Conservation (phyloP, 2,329 filamentous ascomycete genomes). For the Lachnellula suecica region DNA sequence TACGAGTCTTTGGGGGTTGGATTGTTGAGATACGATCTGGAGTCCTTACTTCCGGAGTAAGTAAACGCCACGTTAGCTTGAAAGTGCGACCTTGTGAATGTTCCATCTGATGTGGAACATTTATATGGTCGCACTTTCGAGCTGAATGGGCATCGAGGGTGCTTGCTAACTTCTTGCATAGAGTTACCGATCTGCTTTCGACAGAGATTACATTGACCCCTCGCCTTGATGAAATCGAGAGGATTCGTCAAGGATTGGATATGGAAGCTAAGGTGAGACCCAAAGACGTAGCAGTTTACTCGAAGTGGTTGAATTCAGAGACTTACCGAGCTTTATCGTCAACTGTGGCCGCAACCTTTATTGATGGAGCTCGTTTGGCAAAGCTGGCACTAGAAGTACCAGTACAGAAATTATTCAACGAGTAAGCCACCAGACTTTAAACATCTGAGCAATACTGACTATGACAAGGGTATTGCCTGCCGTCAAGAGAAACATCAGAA, state of each 20-base stretch:
- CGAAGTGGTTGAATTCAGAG: conserved; percentile 9
- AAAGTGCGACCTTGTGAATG: not conserved
- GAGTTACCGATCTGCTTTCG: not conserved
- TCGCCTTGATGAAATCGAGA: conserved; percentile 6
- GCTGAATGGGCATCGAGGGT: too few species aligned
- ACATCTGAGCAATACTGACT: not conserved
- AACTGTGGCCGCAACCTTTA: not conserved
- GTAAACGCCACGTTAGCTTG: not conserved
- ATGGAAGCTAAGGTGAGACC: conserved; percentile 1
- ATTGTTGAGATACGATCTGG: too few species aligned
- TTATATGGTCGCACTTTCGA: too few species aligned
- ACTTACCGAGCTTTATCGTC: conserved; percentile 2
- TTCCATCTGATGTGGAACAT: too few species aligned
- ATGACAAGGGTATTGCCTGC: conserved; percentile 2
- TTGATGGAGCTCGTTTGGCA: conserved; percentile 9
- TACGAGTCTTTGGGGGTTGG: too few species aligned
- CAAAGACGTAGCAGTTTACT: conserved; percentile 3
- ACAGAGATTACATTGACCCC: conserved; percentile 1
- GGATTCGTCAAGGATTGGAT: too few species aligned
- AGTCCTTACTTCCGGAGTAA: not conserved
- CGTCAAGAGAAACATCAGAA: conserved; percentile 3
- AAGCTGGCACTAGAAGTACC: conserved; percentile 2
- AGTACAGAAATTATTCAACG: conserved; percentile 11
- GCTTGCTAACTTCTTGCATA: not conserved
- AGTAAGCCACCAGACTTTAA: conserved; percentile 4